A percentile compares a stretch with the other conserved stretches of the same genome.
Conservation (phyloP, 2,329 filamentous ascomycete genomes). For the Aspergillus niger region DNA sequence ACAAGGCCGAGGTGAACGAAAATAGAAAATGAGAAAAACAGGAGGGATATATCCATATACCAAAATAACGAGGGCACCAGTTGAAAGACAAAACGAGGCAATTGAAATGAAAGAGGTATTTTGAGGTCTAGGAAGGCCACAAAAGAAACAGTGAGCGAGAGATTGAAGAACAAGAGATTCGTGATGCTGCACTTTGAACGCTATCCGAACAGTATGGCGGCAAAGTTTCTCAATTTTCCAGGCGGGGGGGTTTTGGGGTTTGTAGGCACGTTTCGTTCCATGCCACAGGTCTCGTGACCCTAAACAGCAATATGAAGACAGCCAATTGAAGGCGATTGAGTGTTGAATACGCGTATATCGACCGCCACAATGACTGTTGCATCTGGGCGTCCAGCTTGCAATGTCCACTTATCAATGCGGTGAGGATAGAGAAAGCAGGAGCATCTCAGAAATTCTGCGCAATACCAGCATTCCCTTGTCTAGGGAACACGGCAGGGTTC, state of each 20-base stretch:
- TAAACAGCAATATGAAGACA: not conserved
- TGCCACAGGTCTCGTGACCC: not conserved
- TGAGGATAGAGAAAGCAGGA: not conserved
- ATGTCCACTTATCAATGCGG: not conserved
- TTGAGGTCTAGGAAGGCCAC: not conserved
- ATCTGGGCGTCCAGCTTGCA: not conserved
- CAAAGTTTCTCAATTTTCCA: not conserved
- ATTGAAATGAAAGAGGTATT: conserved; percentile 3
- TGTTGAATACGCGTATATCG: not conserved
- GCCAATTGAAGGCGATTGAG: not conserved
- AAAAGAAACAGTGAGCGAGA: conserved; percentile 7
- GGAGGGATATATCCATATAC: conserved; percentile 4
- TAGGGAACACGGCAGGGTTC: conserved; percentile 82
- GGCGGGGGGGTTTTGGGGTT: not conserved
- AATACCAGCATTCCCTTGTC: conserved; percentile 88
- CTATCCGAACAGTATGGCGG: not conserved
- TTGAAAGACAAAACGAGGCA: not conserved
- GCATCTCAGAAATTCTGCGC: conserved; percentile 83
- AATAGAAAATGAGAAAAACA: not conserved
- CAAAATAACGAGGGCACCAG: conserved; percentile 6
- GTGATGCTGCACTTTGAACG: not conserved
- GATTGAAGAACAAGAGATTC: conserved; percentile 1
- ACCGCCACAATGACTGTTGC: not conserved
- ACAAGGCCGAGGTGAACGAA: not conserved
- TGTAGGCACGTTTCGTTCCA: not conserved